These are phyloP conservation scores for Dothiorella sarmentorum DNA, from an alignment of 2,329 filamentous ascomycete genomes.

Conservation along the genomic window DNA sequence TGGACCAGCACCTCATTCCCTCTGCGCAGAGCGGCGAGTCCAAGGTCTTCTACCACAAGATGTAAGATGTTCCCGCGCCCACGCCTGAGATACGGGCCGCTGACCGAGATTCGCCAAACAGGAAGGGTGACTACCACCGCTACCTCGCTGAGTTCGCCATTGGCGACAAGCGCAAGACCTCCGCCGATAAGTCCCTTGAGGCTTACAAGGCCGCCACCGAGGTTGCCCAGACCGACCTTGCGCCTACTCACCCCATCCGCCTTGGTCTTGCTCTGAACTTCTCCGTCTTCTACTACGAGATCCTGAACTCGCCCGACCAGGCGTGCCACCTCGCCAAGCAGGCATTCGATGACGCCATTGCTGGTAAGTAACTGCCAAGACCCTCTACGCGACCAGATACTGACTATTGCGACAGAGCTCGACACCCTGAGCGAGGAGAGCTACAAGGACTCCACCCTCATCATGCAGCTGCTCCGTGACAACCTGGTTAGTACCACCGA, in stretches of 20 bases:
- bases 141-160: slow-evolving; percentile 92
- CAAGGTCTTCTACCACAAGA: slow-evolving; percentile 99
- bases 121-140: slow-evolving; percentile 97
- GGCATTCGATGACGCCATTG: slow-evolving; percentile 97
- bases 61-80: slow-evolving; percentile 57
- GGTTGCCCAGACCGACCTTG: slow-evolving; percentile 95
- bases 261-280: slow-evolving; percentile 98
- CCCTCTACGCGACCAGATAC: not conserved
- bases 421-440: slow-evolving; percentile 97
- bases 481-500: slow-evolving; percentile 58
- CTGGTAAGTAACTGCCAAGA: slow-evolving; percentile 34
- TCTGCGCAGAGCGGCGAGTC: slow-evolving; percentile 96
- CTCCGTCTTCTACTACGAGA: slow-evolving; percentile 99
- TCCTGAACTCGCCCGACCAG: slow-evolving; percentile 94
- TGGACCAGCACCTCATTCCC: slow-evolving; percentile 90
- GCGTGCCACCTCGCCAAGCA: slow-evolving; percentile 99
- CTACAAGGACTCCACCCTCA: slow-evolving; percentile 97
- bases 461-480: slow-evolving; percentile 98
- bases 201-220: slow-evolving; percentile 99
- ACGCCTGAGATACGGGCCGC: not conserved
- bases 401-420: slow-evolving; percentile 58
- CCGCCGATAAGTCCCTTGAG: slow-evolving; percentile 83
- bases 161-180: slow-evolving; percentile 86
- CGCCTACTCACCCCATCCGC: slow-evolving; percentile 95
- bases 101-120: slow-evolving; percentile 35